These are phyloP conservation scores for Solioccasus polychromus DNA, from an alignment of 768 basidiomycete species.

Conservation along the genomic window DNA sequence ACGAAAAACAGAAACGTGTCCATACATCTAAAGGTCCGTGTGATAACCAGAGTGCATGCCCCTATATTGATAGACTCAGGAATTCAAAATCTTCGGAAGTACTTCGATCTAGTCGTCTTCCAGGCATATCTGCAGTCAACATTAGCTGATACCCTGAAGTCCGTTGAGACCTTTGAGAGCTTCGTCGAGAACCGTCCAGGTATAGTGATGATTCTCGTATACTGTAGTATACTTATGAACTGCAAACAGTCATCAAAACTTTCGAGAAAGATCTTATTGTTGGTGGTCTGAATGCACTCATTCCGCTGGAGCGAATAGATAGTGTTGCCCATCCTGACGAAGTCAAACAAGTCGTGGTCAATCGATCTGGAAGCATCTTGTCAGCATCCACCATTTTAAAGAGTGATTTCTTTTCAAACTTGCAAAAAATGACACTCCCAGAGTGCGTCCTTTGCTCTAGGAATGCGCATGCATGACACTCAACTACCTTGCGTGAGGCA, in stretches of 20 bases:
- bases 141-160: slow-evolving; percentile 73
- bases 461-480: slow-evolving; percentile 3
- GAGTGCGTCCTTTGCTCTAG: slow-evolving; percentile 53
- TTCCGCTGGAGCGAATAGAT: slow-evolving; percentile 75
- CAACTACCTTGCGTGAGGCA: slow-evolving; percentile 20
- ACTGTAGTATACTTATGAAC: neutral
- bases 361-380: slow-evolving; percentile 80
- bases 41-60: neutral
- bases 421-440: slow-evolving; percentile 95
- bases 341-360: slow-evolving; percentile 80
- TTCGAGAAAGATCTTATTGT: slow-evolving; percentile 86
- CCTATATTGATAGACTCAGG: slow-evolving; percentile 40
- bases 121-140: slow-evolving; percentile 85
- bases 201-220: slow-evolving; percentile 27
- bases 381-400: slow-evolving; percentile 94
- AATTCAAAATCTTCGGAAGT: slow-evolving; percentile 76
- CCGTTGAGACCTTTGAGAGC: slow-evolving; percentile 73
- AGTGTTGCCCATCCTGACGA: slow-evolving; percentile 87
- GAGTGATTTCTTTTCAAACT: slow-evolving; percentile 88
- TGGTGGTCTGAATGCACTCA: slow-evolving; percentile 76
- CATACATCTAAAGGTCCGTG: slow-evolving; percentile 69
- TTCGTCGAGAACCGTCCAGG: slow-evolving; percentile 86
- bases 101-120: slow-evolving; percentile 84
- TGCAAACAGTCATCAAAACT: slow-evolving; percentile 80
- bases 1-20: slow-evolving; percentile 63